These are phyloP conservation scores for Linum usitatissimum DNA, from an alignment of 345 rosid genomes.

Conservation along the genomic window DNA sequence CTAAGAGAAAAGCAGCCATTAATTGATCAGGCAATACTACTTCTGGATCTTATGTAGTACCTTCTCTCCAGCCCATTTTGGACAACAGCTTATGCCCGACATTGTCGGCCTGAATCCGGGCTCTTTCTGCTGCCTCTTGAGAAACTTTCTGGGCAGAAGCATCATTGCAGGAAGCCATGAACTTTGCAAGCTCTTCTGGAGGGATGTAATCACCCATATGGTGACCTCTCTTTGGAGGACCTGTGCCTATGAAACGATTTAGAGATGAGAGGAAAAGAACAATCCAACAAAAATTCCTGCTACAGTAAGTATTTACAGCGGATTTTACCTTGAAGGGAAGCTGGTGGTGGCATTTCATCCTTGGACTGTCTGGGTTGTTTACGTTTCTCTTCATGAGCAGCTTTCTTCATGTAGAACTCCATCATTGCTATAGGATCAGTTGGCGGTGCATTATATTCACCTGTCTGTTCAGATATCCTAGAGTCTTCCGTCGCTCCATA, in stretches of 20 bases:
- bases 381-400: slow-evolving; percentile 89
- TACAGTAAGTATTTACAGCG: slow-evolving; percentile 8
- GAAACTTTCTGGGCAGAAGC: slow-evolving; percentile 55
- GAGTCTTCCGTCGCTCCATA: slow-evolving; percentile 52
- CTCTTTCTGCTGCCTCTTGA: slow-evolving; percentile 62
- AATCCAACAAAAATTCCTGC: not conserved
- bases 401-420: slow-evolving; percentile 97
- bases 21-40: too few relatives aligned
- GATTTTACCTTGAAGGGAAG: slow-evolving; percentile 67
- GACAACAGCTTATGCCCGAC: slow-evolving; percentile 92
- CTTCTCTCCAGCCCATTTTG: slow-evolving; percentile 99
- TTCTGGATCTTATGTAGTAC: slow-evolving; percentile 15
- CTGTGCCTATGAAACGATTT: slow-evolving; percentile 14
- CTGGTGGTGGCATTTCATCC: slow-evolving; percentile 98
- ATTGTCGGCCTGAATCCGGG: slow-evolving; percentile 87
- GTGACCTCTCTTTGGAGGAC: slow-evolving; percentile 62
- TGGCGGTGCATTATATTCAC: slow-evolving; percentile 18
- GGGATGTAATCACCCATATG: slow-evolving; percentile 99
- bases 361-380: slow-evolving; percentile 91
- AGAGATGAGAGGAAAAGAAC: not conserved
- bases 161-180: slow-evolving; percentile 73
- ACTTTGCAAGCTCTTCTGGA: slow-evolving; percentile 80
- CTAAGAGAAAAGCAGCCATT: not conserved
- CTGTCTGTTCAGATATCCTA: slow-evolving; percentile 26
- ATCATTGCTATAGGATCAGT: slow-evolving; percentile 94